Conservation (phyloP, 768 basidiomycete species). For the Rhizopogon sp. region DNA sequence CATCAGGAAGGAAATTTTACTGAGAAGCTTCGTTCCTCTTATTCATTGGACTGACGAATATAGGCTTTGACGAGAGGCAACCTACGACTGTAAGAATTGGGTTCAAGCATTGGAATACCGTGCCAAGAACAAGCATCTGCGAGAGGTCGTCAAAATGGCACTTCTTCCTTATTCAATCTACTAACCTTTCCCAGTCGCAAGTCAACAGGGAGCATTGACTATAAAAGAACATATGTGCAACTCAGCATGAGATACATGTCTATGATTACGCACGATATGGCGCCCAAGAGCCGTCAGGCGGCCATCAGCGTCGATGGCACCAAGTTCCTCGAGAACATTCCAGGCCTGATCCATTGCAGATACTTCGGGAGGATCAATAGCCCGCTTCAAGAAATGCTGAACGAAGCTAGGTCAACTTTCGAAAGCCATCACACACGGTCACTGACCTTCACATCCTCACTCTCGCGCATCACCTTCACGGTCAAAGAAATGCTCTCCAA, state of each 20-base stretch:
- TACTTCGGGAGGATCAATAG: conserved; percentile 80
- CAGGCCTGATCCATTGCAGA: conserved; percentile 75
- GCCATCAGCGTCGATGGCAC: conserved; percentile 63
- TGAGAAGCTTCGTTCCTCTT: conserved; percentile 74
- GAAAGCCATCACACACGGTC: conserved; percentile 11
- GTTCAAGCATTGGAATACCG: conserved; percentile 78
- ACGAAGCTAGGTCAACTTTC: not conserved
- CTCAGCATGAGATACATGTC: not conserved
- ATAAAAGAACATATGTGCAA: conserved; percentile 4
- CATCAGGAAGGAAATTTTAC: conserved; percentile 34
- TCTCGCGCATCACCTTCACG: conserved; percentile 74
- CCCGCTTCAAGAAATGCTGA: conserved; percentile 61
- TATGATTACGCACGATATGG: conserved; percentile 53
- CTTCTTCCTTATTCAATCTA: not conserved
- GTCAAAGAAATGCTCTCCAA: conserved; percentile 78
- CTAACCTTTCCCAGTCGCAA: conserved; percentile 77
- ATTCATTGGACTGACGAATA: conserved; percentile 80
- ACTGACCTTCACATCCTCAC: conserved; percentile 70
- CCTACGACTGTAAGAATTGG: conserved; percentile 82
- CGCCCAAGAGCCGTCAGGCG: conserved; percentile 77
- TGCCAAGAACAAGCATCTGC: conserved; percentile 86
- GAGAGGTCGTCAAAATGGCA: not conserved
- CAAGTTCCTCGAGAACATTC: conserved; percentile 67
- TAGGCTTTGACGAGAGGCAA: conserved; percentile 78
- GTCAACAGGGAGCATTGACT: conserved; percentile 87